A percentile compares a stretch with the other conserved stretches of the same genome.
Evolutionary conservation across 352 stramenopile genomes (phyloP).

Genomic region (Globisporangium rhizosaccharum): DNA sequence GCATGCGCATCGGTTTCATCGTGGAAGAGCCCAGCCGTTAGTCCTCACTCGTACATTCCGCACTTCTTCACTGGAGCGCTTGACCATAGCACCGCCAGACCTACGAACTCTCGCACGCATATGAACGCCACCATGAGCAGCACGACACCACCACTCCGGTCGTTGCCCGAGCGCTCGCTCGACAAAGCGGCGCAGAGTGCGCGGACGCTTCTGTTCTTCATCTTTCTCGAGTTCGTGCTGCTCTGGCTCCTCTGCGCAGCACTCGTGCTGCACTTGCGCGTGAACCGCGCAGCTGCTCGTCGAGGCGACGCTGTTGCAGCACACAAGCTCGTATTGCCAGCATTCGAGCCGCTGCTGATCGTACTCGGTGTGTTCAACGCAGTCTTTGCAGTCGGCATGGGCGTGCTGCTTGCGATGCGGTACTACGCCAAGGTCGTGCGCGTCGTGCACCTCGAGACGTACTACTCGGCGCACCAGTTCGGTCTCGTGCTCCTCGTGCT

Average conservation of each 20-base stretch:
- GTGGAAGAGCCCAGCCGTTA: too few relatives aligned
- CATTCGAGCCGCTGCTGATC: slow-evolving; percentile 39
- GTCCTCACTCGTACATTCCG: too few relatives aligned
- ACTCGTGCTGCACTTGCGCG: slow-evolving; percentile 28
- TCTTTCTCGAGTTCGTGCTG: slow-evolving; percentile 14
- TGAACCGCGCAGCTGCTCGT: slow-evolving; percentile 23
- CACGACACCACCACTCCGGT: too few relatives aligned
- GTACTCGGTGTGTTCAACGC: slow-evolving; percentile 25
- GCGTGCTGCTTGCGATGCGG: slow-evolving; percentile 13
- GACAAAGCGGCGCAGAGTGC: slow-evolving; percentile 3
- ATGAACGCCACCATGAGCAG: too few relatives aligned
- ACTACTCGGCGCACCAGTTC: slow-evolving; percentile 32
- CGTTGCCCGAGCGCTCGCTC: neutral
- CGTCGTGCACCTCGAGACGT: slow-evolving; percentile 17
- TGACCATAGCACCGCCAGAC: too few relatives aligned
- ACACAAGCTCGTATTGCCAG: slow-evolving; percentile 34
- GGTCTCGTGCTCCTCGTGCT: slow-evolving; percentile 29
- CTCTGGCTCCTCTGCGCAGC: slow-evolving; percentile 32
- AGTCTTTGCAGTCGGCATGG: slow-evolving; percentile 21
- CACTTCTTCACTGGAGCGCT: too few relatives aligned
- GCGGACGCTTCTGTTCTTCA: slow-evolving; percentile 2
- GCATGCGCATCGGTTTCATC: too few relatives aligned
- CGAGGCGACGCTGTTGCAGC: slow-evolving; percentile 23
- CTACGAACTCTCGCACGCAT: too few relatives aligned
- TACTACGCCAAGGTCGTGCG: slow-evolving; percentile 19